Evolutionary conservation across 768 basidiomycete species (phyloP).

Genomic region (Podaxis sp.): DNA sequence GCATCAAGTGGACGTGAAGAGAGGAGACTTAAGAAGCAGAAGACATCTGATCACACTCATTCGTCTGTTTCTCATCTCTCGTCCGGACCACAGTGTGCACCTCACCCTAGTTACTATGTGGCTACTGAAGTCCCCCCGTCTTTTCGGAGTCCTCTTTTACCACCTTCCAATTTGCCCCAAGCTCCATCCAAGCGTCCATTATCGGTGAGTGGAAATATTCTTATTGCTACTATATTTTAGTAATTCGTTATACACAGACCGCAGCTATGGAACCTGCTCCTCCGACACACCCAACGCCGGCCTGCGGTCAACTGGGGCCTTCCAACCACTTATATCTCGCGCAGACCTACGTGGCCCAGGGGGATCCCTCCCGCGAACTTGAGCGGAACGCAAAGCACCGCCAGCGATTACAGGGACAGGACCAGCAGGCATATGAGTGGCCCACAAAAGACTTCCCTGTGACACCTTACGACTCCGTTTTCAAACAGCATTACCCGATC

Average conservation of each 20-base stretch:
- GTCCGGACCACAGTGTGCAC: background rate
- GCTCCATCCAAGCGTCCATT: background rate
- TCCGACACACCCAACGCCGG: background rate
- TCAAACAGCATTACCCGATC: background rate
- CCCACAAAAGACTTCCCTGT: background rate
- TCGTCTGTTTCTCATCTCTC: background rate
- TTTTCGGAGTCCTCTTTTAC: conserved; percentile 27
- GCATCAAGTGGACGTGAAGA: background rate
- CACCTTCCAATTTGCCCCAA: conserved; percentile 16
- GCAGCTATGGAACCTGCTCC: background rate
- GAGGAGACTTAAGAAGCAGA: background rate
- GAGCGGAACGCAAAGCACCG: background rate
- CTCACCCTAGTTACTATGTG: background rate
- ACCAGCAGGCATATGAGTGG: background rate
- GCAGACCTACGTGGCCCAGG: background rate
- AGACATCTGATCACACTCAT: background rate
- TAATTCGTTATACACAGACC: background rate
- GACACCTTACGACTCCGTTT: background rate
- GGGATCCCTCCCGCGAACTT: background rate
- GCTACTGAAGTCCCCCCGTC: conserved; percentile 15
- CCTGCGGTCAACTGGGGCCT: background rate
- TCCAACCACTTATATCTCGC: background rate
- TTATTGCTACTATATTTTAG: background rate
- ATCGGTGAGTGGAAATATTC: background rate
- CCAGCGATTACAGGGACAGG: background rate